Conservation (phyloP, 2,329 filamentous ascomycete genomes). For the Colletotrichum simmondsii region DNA sequence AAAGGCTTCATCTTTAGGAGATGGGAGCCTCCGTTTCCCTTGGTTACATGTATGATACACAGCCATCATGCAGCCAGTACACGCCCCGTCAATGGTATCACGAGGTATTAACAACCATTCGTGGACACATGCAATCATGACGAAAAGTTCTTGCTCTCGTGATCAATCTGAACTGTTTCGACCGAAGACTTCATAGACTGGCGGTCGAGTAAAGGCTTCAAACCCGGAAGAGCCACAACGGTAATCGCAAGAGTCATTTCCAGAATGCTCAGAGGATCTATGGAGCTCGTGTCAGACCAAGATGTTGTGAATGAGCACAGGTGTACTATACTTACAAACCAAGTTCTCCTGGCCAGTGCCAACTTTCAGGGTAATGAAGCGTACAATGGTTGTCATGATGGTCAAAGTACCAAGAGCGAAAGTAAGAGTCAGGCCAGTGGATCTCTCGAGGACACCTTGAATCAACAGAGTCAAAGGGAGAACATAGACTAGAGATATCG, state of each 20-base stretch:
- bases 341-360: constrained; percentile 41
- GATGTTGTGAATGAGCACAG: neutral
- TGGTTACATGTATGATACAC: neutral
- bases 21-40: neutral
- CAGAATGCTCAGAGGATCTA: constrained; percentile 38
- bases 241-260: constrained; percentile 39
- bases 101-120: neutral
- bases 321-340: constrained; percentile 37
- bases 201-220: constrained; percentile 38
- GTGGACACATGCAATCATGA: neutral
- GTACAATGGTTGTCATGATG: constrained; percentile 39
- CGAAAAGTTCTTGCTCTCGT: constrained; percentile 23
- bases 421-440: constrained; percentile 38
- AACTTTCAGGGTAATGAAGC: constrained; percentile 39
- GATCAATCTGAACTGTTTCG: constrained; percentile 19
- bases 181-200: constrained; percentile 19
- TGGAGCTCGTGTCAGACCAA: neutral
- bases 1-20: neutral
- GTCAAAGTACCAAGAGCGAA: constrained; percentile 41
- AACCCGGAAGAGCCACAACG: constrained; percentile 38
- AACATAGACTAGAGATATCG: constrained; percentile 39
- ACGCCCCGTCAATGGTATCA: neutral
- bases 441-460: constrained; percentile 38
- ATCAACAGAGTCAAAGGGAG: constrained; percentile 44
- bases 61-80: neutral